These are phyloP conservation scores for Colletotrichum musicola DNA, from an alignment of 2,329 filamentous ascomycete genomes.

Conservation along the genomic window DNA sequence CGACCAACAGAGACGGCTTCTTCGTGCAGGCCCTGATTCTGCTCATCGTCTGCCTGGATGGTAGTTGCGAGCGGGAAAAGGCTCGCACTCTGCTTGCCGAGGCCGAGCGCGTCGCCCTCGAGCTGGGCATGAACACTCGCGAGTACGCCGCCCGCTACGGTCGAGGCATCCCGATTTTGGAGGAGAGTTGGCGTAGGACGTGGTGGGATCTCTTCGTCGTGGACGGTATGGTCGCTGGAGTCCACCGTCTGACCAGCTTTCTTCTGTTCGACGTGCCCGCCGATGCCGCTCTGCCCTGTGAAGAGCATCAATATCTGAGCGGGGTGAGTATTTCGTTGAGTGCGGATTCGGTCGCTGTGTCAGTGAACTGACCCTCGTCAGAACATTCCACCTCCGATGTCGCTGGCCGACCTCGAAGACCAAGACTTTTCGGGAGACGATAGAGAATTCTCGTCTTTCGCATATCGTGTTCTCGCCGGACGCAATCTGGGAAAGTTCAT, in stretches of 20 bases:
- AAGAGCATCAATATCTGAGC: slow-evolving; percentile 78
- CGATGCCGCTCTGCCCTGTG: slow-evolving; percentile 82
- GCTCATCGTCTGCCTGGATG: slow-evolving; percentile 82
- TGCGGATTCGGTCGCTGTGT: too few relatives aligned
- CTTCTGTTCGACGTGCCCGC: slow-evolving; percentile 74
- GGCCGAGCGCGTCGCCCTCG: slow-evolving; percentile 78
- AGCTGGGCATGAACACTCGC: slow-evolving; percentile 80
- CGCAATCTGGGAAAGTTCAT: slow-evolving; percentile 85
- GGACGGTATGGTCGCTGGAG: slow-evolving; percentile 86
- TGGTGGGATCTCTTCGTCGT: slow-evolving; percentile 91
- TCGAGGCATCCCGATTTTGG: slow-evolving; percentile 73
- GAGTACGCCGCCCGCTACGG: slow-evolving; percentile 75
- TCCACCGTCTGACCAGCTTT: slow-evolving; percentile 80
- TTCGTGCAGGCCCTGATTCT: slow-evolving; percentile 83
- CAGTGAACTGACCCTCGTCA: slow-evolving; percentile 42
- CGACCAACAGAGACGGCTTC: slow-evolving; percentile 67
- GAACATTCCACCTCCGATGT: slow-evolving; percentile 70
- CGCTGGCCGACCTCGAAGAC: slow-evolving; percentile 82
- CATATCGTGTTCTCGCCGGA: slow-evolving; percentile 85
- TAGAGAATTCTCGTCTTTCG: slow-evolving; percentile 83
- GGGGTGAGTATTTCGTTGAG: slow-evolving; percentile 56
- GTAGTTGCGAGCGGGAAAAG: slow-evolving; percentile 77
- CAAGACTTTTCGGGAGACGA: slow-evolving; percentile 78
- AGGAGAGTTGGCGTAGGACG: slow-evolving; percentile 88
- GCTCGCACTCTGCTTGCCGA: slow-evolving; percentile 75